Percentiles rank a stretch among this genome's conserved stretches.
Evolutionary conservation across 257 asterid species (phyloP).

Genomic region (Penstemon eatonii): DNA sequence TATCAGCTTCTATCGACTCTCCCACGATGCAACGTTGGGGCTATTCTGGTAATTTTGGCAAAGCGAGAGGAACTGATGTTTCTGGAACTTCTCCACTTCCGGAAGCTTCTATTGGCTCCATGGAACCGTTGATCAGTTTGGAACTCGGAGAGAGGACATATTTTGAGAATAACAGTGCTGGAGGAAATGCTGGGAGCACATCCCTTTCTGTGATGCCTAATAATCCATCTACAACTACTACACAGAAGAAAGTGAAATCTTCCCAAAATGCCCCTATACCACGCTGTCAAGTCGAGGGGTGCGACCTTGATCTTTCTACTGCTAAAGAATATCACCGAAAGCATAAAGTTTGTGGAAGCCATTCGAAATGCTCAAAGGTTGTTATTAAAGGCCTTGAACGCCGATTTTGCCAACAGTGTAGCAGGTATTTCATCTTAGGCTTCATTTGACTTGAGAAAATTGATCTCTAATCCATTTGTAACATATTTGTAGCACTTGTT

Average conservation of each 20-base stretch:
- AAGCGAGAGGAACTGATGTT: conserved; percentile 28
- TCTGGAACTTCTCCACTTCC: conserved; percentile 47
- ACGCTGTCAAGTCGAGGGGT: conserved; percentile 82
- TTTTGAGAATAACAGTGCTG: conserved; percentile 55
- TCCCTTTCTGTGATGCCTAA: conserved; percentile 44
- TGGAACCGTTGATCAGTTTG: conserved; percentile 64
- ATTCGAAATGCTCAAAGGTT: conserved; percentile 77
- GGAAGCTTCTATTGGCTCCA: conserved; percentile 54
- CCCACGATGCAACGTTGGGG: conserved; percentile 44
- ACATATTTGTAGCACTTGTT: too few species aligned
- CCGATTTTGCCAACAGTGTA: conserved; percentile 97
- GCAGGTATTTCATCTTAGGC: conserved; percentile 53
- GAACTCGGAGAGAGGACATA: conserved; percentile 86
- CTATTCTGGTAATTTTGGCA: conserved; percentile 34
- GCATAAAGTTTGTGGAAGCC: conserved; percentile 81
- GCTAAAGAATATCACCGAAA: conserved; percentile 87
- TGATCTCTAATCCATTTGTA: too few species aligned
- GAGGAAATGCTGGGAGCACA: conserved; percentile 48
- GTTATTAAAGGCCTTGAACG: conserved; percentile 68
- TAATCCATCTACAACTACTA: conserved; percentile 36
- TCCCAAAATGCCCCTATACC: conserved; percentile 42
- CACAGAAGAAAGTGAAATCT: conserved; percentile 52
- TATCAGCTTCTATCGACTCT: conserved; percentile 74
- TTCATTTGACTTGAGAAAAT: too few species aligned
- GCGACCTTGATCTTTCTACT: conserved; percentile 68